A percentile compares a stretch with the other conserved stretches of the same genome.
Conservation (phyloP, 306 rosid genomes). For the Cucumis sativus region Cucumber_9930_V3 NC_026660.2:21458001-21458500, state of each 20-base stretch:
- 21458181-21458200: neutral
- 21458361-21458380: neutral
- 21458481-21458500: slow-evolving; percentile 12
- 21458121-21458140: neutral
- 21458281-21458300: neutral
- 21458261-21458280: neutral
- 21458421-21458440: slow-evolving; percentile 97
- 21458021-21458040: neutral
- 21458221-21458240: neutral
- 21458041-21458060: neutral
- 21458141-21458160: neutral
- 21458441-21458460: slow-evolving; percentile 95
- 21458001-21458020: neutral
- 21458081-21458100: neutral
- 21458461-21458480: slow-evolving; percentile 94
- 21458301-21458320: neutral
- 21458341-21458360: neutral
- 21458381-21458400: neutral
- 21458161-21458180: neutral
- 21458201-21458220: neutral
- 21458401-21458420: slow-evolving; percentile 17
- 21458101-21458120: neutral
- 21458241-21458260: neutral
- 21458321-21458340: neutral
- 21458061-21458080: neutral